These are phyloP conservation scores for Catharanthus roseus DNA, from an alignment of 257 asterid genomes.

Conservation along the genomic window DNA sequence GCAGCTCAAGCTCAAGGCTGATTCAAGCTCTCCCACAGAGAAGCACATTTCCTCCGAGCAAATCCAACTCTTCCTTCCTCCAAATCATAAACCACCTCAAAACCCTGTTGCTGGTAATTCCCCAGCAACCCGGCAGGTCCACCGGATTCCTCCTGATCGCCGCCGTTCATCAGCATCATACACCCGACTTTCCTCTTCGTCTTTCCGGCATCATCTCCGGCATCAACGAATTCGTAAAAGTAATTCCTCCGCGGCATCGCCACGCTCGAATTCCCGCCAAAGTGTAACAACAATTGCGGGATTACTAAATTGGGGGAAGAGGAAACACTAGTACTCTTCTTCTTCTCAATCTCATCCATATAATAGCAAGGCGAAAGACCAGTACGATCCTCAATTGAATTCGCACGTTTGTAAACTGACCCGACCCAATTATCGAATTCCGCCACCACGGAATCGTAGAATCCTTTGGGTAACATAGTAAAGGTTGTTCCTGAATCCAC, in stretches of 20 bases:
- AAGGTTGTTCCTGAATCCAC: constrained; percentile 96
- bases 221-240: constrained; percentile 58
- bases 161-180: constrained; percentile 83
- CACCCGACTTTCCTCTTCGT: constrained; percentile 59
- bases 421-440: constrained; percentile 46
- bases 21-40: constrained; percentile 71
- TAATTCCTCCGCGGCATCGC: constrained; percentile 76
- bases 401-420: constrained; percentile 40
- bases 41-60: constrained; percentile 71
- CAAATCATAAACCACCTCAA: constrained; percentile 94
- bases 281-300: constrained; percentile 55
- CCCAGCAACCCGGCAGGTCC: constrained; percentile 97
- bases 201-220: constrained; percentile 35
- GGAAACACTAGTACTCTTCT: too few relatives aligned
- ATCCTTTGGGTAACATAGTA: constrained; percentile 65
- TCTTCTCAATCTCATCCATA: constrained; percentile 9
- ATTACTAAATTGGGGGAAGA: constrained; percentile 16
- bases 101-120: constrained; percentile 94
- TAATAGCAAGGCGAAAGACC: constrained; percentile 85
- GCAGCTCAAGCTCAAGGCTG: constrained; percentile 27
- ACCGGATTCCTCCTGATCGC: constrained; percentile 56
- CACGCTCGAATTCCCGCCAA: constrained; percentile 75
- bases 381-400: constrained; percentile 49
- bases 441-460: constrained; percentile 40
- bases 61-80: constrained; percentile 68